Percentiles rank a stretch among this genome's conserved stretches.
Evolutionary conservation across 164 flowering plant species (phyloP).

Genomic region (Macadamia integrifolia): DNA sequence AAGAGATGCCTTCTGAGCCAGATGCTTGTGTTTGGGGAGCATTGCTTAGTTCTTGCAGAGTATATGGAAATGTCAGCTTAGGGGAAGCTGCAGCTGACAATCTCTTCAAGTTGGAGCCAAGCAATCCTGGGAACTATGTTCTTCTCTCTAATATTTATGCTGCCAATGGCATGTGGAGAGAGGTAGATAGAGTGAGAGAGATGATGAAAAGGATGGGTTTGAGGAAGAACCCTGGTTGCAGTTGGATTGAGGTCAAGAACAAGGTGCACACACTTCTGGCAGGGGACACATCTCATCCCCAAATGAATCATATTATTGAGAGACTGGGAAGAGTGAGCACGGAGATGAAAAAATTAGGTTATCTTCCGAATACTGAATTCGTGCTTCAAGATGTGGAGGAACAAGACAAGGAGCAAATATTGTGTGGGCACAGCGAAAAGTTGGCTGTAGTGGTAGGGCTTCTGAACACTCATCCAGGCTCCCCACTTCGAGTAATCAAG

Average conservation of each 20-base stretch:
- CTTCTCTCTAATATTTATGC: conserved; percentile 72
- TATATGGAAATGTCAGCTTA: conserved; percentile 48
- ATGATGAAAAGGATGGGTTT: conserved; percentile 45
- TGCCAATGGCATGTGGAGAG: conserved; percentile 70
- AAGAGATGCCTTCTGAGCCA: conserved; percentile 26
- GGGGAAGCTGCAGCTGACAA: conserved; percentile 63
- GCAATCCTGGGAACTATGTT: conserved; percentile 9
- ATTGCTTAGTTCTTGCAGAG: conserved; percentile 51
- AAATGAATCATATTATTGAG: too few species aligned
- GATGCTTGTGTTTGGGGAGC: conserved; percentile 79
- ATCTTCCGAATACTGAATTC: conserved; percentile 24
- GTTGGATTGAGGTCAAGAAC: conserved; percentile 74
- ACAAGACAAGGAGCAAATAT: too few species aligned
- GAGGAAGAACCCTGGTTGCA: conserved; percentile 84
- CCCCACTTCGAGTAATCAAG: too few species aligned
- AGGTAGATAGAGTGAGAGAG: conserved; percentile 45
- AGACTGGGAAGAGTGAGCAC: conserved; percentile 32
- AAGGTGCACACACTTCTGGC: conserved; percentile 66
- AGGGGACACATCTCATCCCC: conserved; percentile 65
- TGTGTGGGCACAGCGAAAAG: too few species aligned
- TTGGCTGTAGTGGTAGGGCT: too few species aligned
- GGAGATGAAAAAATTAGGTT: conserved; percentile 46
- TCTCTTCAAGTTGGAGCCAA: conserved; percentile 52
- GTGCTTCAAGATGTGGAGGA: conserved; percentile 9
- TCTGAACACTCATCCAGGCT: too few species aligned